phyloP scores from a whole-genome alignment of 2,329 filamentous ascomycete species.

The Penicillium polonicum region DNA sequence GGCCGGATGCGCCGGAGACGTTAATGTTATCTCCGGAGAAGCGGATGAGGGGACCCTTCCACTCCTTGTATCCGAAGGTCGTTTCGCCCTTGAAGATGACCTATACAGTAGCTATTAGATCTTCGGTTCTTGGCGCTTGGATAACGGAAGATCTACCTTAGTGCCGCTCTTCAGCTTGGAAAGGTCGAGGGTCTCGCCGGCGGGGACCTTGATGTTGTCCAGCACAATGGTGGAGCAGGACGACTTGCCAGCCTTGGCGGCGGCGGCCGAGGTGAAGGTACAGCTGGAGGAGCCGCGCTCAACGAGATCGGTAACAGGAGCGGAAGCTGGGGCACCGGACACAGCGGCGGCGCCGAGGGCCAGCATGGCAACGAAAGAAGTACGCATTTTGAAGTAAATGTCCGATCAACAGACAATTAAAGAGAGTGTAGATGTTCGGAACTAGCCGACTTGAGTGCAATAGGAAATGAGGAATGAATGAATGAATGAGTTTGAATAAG shows the following conservation, averaged over 20 bases:
- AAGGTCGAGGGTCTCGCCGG: conserved; percentile 59
- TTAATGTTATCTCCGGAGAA: conserved; percentile 57
- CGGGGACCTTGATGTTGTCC: conserved; percentile 55
- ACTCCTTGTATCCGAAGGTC: conserved; percentile 64
- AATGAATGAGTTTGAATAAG: conserved; percentile 6
- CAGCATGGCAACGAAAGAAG: conserved; percentile 18
- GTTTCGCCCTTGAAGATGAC: conserved; percentile 65
- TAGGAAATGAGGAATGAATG: neutral
- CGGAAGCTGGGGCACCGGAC: conserved; percentile 22
- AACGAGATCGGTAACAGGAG: conserved; percentile 26
- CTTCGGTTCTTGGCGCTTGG: neutral
- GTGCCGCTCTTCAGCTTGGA: conserved; percentile 54
- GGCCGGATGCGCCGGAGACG: conserved; percentile 53
- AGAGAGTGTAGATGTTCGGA: conserved; percentile 9
- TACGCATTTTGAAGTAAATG: conserved; percentile 22
- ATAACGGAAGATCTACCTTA: conserved; percentile 32
- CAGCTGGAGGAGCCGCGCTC: conserved; percentile 43
- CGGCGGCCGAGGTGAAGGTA: conserved; percentile 55
- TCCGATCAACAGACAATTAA: conserved; percentile 26
- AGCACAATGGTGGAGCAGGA: conserved; percentile 57
- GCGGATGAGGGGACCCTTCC: conserved; percentile 62
- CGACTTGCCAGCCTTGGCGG: conserved; percentile 50
- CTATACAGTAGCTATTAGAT: conserved; percentile 20
- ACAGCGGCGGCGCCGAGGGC: conserved; percentile 23
- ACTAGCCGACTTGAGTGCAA: neutral